These are phyloP conservation scores for Leccinum subspadiceum DNA, from an alignment of 1,284 basidiomycete species.

Conservation along the genomic window DNA sequence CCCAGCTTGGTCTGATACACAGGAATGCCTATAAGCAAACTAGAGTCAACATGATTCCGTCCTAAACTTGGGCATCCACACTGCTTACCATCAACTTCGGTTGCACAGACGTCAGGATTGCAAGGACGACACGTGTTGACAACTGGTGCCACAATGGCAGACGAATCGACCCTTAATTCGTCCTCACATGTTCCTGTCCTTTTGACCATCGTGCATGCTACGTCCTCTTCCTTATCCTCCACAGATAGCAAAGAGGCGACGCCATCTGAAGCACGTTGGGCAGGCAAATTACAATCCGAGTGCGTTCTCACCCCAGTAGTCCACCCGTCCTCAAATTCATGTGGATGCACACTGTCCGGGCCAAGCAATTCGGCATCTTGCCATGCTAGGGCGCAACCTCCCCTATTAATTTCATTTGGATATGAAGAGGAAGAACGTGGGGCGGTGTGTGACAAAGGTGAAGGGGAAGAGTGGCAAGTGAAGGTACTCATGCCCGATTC, in stretches of 20 bases:
- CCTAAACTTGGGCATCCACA: not conserved
- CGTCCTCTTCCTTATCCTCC: conserved; percentile 7
- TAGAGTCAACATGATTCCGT: conserved; percentile 11
- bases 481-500: conserved; percentile 18
- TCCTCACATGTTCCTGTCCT: conserved; percentile 4
- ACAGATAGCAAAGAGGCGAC: not conserved
- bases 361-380: conserved; percentile 49
- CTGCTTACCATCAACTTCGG: conserved; percentile 61
- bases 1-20: conserved; percentile 67
- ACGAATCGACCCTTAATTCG: conserved; percentile 5
- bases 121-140: conserved; percentile 62
- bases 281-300: conserved; percentile 7
- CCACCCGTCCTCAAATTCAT: conserved; percentile 48
- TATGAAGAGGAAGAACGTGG: conserved; percentile 10
- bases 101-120: conserved; percentile 58
- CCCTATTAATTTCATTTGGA: conserved; percentile 9
- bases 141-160: conserved; percentile 28
- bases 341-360: conserved; percentile 45
- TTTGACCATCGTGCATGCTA: conserved; percentile 4
- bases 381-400: conserved; percentile 37
- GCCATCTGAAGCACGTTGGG: conserved; percentile 8
- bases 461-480: conserved; percentile 13
- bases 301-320: conserved; percentile 20
- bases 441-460: conserved; percentile 13
- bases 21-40: conserved; percentile 49